Base-by-base conservation (phyloP, 1,284 basidiomycete genomes). In the Boletus semigastroideus region DNA sequence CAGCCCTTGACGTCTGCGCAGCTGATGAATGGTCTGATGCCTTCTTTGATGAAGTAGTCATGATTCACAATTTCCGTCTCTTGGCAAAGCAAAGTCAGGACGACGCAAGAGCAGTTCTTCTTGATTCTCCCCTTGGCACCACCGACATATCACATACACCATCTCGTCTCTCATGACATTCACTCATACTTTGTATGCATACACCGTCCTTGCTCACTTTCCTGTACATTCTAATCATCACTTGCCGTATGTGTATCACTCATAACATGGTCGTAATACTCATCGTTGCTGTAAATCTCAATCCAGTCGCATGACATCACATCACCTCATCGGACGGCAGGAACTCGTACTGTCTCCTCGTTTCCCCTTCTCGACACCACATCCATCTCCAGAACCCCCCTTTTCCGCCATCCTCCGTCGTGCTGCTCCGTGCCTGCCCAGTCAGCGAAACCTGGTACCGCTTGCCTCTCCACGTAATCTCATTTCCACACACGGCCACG, bases 401-500 rank as follows among this genome's bases (percentile, higher is more conserved):
- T 4, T 49, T n/a, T 12, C 42, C 34, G n/a, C 27, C 33, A 14
- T 37, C 28, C 16, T 33, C 33, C 36, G 20, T 40, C 25, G 10
- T 52, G 43, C 36, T 62, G 55, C 40, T 60, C 62, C 53, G 71
- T 14, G 81, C 84, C 63, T 87, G 85, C 31, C 88, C 89, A 60
- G 87, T 84, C 33, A 69, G 68, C 56, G 84, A 68, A 42, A 92
- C 76, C 51, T 75, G 72, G 63, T 92, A 92, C 55, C 62, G 75
- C 62, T 69, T 77, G 2, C 92, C 93, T 64, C 94, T 79, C 94
- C 94, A 98, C 1, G 78, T 75, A 22, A 98, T 90, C 48, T 84
- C 80, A 63, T 83, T 80, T 19, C 94, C 93, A 43, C 85, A 69
- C 53, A 97, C 83, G 5, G 90, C 94, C 53, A 86, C 74, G 4